Evolutionary conservation across 306 rosid species (phyloP), one percentile per base, ranked within the genome.

Genomic region (Cucurbita pepo): DNA sequence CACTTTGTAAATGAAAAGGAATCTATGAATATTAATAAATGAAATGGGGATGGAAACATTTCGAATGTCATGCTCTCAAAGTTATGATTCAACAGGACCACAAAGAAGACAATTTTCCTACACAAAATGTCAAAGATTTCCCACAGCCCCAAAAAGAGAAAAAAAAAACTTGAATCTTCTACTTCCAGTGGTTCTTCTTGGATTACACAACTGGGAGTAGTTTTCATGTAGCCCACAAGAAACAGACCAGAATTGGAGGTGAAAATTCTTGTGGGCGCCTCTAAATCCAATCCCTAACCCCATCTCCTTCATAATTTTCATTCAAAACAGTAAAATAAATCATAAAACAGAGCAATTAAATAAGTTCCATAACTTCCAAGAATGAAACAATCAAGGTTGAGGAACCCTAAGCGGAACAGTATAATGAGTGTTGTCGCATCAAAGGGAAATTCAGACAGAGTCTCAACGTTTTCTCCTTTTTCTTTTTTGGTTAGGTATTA

Each of bases 51-150:
- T 63, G 70, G 19, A 30, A 38, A 38, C 64, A 72, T 12, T 55
- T 54, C 56, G 69, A 74, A 74, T 74, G 71, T 59, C 69, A 56
- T 74, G 48, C 77, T 74, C 77, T 74, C 71, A 56, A 30, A 74
- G 57, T 74, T 48, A 74, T 74, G 56, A 73, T 74, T 44, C 56
- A 34, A 16, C 45, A 74, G 77, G 77, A 74, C 77, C 77, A 74
- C 77, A 59, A 57, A 57, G 57, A 60, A 34, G 77, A 56, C 74
- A 69, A 4, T 50, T 50, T 69, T 19, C 38, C 74, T 50, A 3
- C 56, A 69, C 34, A 75, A 63, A 76, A 76, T 53, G 72, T 76
- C 38, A 47, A 47, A 56, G 16, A 63, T 55, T 56, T 66, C 75
- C 61, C 41, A 56, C 59, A 69, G 44, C 51, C 34, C 73, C 73